Base-by-base conservation (phyloP, 1,284 basidiomycete species). In the Puccinia coronata region DNA sequence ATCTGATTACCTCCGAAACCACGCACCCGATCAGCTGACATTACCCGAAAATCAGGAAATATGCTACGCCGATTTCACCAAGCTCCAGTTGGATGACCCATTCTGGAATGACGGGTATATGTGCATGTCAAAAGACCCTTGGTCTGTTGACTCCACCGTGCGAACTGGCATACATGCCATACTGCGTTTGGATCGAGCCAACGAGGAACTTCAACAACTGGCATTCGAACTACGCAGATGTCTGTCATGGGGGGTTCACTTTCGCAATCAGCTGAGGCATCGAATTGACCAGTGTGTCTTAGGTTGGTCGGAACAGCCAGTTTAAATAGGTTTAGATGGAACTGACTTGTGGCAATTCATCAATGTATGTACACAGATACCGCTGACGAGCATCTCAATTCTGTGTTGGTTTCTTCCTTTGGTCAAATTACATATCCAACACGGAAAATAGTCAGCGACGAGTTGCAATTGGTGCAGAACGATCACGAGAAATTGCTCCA, bases 121-220 rank as follows among this genome's bases (percentile, higher is more conserved):
- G n/a, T n/a, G n/a, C n/a, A n/a, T n/a, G 9, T 65, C 39, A 25
- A 65, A 25, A 18, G 39, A 69, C 39, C 65, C 65, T 28, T 69
- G 65, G 65, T 36, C 65, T 11, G 25, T 69, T 12, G 65, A 69
- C 23, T 25, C 65, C 25, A 69, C 65, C 25, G 41, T 65, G n/a
- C 63, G 34, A 65, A 65, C 34, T 65, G 63, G 63, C 5, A 65
- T 39, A 8, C 63, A 65, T n/a, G n/a, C n/a, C n/a, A n/a, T n/a
- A n/a, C n/a, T n/a, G n/a, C n/a, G n/a, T n/a, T n/a, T n/a, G n/a
- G 65, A 69, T 69, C 34, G 65, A 1, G 18, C 43, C 25, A 41
- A 69, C 1, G 39, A 69, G 23, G 65, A 69, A 49, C 23, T 69
- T 3, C 11, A 25, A 28, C 65, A 41, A 18, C 12, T 69, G 6